Conservation (phyloP, 1,284 basidiomycete species). For the Blastosporella zonata region DNA sequence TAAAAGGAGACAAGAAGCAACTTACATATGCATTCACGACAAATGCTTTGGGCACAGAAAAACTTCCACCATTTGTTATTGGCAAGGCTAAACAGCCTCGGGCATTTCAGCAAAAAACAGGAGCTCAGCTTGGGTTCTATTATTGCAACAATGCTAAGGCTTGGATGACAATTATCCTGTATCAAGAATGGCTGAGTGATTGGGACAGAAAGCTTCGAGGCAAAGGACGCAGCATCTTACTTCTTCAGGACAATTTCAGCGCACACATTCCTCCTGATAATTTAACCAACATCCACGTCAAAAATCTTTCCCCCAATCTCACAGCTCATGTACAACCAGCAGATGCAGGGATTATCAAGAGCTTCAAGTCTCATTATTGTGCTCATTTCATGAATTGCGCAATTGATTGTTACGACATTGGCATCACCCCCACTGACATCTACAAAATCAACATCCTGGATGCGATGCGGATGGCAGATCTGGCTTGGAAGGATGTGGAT, state of each 20-base stretch:
- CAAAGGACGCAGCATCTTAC: constrained; percentile 19
- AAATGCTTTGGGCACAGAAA: constrained; percentile 26
- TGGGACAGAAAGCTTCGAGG: constrained; percentile 24
- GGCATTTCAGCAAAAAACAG: constrained; percentile 23
- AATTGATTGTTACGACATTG: constrained; percentile 29
- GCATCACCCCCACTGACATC: constrained; percentile 22
- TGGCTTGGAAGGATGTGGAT: constrained; percentile 22
- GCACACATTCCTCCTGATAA: constrained; percentile 23
- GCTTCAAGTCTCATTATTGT: constrained; percentile 32
- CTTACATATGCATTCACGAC: constrained; percentile 26
- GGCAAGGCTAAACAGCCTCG: constrained; percentile 24
- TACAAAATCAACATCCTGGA: constrained; percentile 33
- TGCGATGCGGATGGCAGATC: constrained; percentile 28
- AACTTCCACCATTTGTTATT: constrained; percentile 26
- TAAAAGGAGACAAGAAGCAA: constrained; percentile 25
- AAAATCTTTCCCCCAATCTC: constrained; percentile 12
- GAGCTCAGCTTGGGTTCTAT: constrained; percentile 25
- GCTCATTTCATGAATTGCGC: constrained; percentile 23
- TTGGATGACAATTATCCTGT: constrained; percentile 18
- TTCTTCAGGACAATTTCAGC: constrained; percentile 27
- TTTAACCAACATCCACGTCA: constrained; percentile 17
- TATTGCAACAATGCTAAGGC: constrained; percentile 28
- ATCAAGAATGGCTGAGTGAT: constrained; percentile 21
- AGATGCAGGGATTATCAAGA: constrained; percentile 29
- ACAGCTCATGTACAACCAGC: constrained; percentile 18